Percentiles rank a stretch among this genome's conserved stretches.
These are phyloP conservation scores for Penicillium desertorum DNA, from an alignment of 495 filamentous ascomycete species.

Conservation along the genomic window DNA sequence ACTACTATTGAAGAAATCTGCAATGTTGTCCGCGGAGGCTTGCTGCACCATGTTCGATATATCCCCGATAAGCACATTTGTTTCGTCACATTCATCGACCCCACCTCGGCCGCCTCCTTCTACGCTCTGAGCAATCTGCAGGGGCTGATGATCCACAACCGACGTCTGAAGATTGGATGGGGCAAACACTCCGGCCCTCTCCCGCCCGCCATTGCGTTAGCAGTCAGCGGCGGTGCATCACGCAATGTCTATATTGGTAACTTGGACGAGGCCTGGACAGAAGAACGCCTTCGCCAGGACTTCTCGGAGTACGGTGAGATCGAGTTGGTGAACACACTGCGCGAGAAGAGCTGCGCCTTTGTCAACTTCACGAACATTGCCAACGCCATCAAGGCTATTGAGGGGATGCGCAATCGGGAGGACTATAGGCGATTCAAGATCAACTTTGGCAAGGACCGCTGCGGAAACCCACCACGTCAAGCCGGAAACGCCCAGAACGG, in stretches of 20 bases:
- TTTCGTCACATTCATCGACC: conserved; percentile 99
- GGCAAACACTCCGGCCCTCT: conserved; percentile 98
- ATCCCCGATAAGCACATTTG: conserved; percentile 99
- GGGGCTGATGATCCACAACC: conserved; percentile 98
- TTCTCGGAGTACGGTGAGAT: conserved; percentile 98
- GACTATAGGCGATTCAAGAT: conserved; percentile 99
- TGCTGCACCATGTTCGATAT: conserved; percentile 96
- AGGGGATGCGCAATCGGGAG: conserved; percentile 88
- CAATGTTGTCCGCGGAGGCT: conserved; percentile 89
- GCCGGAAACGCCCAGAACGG: conserved; percentile 46
- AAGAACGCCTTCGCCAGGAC: conserved; percentile 92
- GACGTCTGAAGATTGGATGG: conserved; percentile 97
- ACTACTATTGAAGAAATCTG: conserved; percentile 98
- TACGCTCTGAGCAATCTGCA: conserved; percentile 96
- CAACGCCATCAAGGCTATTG: conserved; percentile 98
- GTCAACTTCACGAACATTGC: conserved; percentile 99
- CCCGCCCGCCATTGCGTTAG: conserved; percentile 92
- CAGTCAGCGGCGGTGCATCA: conserved; percentile 90
- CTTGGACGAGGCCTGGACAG: conserved; percentile 93
- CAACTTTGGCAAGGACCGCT: conserved; percentile 98
- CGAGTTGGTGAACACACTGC: conserved; percentile 91
- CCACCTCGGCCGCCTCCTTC: conserved; percentile 95
- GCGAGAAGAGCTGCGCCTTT: conserved; percentile 98
- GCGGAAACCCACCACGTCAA: conserved; percentile 93
- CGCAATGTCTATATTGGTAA: conserved; percentile 98